phyloP scores from a whole-genome alignment of 306 rosid genomes.

The Cajanus cajan region DNA sequence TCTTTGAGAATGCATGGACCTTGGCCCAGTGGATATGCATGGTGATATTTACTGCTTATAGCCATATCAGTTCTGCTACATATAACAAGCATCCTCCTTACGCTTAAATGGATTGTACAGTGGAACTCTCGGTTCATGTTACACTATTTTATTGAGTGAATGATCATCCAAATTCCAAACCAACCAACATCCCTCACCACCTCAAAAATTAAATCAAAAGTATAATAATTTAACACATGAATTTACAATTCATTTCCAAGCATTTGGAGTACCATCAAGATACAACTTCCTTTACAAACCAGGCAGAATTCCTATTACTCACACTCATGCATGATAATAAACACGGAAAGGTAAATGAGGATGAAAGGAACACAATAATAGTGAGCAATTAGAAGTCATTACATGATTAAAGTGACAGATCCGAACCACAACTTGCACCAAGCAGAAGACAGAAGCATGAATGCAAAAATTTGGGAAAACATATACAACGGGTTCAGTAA shows the following conservation, averaged over 20 bases:
- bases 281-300: constrained; percentile 28
- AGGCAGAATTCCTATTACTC: not conserved
- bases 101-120: not conserved
- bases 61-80: not conserved
- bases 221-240: constrained; percentile 6
- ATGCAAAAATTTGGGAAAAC: not conserved
- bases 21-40: not conserved
- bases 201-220: not conserved
- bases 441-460: constrained; percentile 21
- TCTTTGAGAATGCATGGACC: not conserved
- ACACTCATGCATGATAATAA: constrained; percentile 2
- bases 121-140: not conserved
- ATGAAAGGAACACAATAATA: not conserved
- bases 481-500: constrained; percentile 28
- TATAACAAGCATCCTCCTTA: not conserved
- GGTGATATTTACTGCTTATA: not conserved
- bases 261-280: constrained; percentile 22
- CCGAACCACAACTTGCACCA: constrained; percentile 30
- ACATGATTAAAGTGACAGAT: constrained; percentile 19
- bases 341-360: not conserved
- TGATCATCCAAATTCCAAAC: not conserved
- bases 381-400: not conserved
- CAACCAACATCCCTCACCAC: not conserved
- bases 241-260: constrained; percentile 24
- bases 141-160: not conserved